A percentile compares a stretch with the other conserved stretches of the same genome.
Evolutionary conservation across 2,329 filamentous ascomycete genomes (phyloP).

Genomic region (Cladosporium cucumerinum): DNA sequence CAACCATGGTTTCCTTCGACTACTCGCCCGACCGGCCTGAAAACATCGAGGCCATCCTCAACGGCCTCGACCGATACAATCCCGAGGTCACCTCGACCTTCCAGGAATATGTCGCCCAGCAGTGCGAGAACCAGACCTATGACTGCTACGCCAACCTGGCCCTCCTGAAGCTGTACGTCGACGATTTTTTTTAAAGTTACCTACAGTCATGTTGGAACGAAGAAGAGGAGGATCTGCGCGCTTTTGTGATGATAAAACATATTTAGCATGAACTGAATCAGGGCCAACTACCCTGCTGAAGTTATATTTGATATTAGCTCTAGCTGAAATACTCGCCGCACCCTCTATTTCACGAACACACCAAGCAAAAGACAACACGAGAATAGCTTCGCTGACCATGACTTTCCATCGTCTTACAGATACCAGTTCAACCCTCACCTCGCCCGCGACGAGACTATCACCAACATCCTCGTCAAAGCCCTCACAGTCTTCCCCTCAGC

Average conservation of each 20-base stretch:
- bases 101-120: slow-evolving; percentile 89
- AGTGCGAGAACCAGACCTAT: slow-evolving; percentile 92
- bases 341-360: neutral
- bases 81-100: slow-evolving; percentile 91
- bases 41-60: slow-evolving; percentile 89
- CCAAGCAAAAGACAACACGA: slow-evolving; percentile 17
- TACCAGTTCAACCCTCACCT: slow-evolving; percentile 99
- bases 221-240: slow-evolving; percentile 70
- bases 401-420: slow-evolving; percentile 46
- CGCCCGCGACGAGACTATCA: slow-evolving; percentile 92
- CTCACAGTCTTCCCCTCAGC: slow-evolving; percentile 95
- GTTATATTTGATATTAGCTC: slow-evolving; percentile 64
- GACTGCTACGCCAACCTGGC: slow-evolving; percentile 97
- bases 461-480: slow-evolving; percentile 97
- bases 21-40: slow-evolving; percentile 88
- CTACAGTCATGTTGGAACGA: slow-evolving; percentile 40
- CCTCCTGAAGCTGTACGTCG: slow-evolving; percentile 89
- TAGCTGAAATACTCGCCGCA: slow-evolving; percentile 58
- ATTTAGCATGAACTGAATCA: slow-evolving; percentile 98
- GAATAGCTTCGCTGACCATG: slow-evolving; percentile 9
- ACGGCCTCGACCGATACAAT: slow-evolving; percentile 97
- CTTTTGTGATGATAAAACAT: slow-evolving; percentile 68
- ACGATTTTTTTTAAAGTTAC: neutral
- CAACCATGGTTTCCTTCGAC: slow-evolving; percentile 62
- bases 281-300: slow-evolving; percentile 58